phyloP scores from a whole-genome alignment of 2,329 filamentous ascomycete species.

The Colletotrichum gloeosporioides region DNA sequence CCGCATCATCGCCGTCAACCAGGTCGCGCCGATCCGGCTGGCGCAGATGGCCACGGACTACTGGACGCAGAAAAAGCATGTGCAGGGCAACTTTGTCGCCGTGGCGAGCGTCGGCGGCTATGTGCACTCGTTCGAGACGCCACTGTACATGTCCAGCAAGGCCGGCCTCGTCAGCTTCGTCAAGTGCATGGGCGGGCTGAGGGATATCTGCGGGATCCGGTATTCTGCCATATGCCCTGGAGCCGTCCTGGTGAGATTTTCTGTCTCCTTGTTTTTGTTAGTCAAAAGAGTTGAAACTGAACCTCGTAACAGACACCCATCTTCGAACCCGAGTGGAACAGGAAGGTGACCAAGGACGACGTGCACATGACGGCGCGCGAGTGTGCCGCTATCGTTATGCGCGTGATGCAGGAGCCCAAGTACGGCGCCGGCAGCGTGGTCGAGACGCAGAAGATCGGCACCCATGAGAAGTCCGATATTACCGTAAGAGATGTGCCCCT shows the following conservation, averaged over 20 bases:
- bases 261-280: background rate
- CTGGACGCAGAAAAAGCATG: constrained; percentile 27
- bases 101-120: constrained; percentile 32
- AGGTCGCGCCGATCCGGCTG: constrained; percentile 28
- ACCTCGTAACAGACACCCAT: background rate
- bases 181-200: background rate
- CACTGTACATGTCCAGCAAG: constrained; percentile 34
- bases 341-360: background rate
- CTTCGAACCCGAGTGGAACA: background rate
- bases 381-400: constrained; percentile 6
- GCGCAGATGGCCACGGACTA: constrained; percentile 32
- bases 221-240: background rate
- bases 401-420: constrained; percentile 8
- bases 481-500: constrained; percentile 11
- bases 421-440: constrained; percentile 25
- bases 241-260: background rate
- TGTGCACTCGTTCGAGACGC: constrained; percentile 30
- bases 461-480: background rate
- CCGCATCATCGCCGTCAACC: constrained; percentile 29
- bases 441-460: constrained; percentile 20
- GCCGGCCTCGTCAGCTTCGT: constrained; percentile 20
- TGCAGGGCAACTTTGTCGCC: constrained; percentile 42
- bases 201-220: background rate
- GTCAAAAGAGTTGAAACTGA: background rate
- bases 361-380: background rate